These are phyloP conservation scores for Fraxinus anomala DNA, from an alignment of 257 asterid genomes.

Conservation along the genomic window DNA sequence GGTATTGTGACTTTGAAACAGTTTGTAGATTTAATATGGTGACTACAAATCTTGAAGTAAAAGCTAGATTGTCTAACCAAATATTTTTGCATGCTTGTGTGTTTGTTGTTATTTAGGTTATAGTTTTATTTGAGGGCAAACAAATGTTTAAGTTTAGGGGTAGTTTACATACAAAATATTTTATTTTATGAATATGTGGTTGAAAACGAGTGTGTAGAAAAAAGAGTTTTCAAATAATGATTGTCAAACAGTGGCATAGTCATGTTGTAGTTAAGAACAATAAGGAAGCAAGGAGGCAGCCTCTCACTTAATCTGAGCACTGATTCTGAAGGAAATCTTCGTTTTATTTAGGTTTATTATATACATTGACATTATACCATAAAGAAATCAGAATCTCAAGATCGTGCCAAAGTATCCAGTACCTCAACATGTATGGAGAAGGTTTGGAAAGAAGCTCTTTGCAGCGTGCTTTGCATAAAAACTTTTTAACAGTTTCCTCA, in stretches of 20 bases:
- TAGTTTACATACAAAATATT: too few species aligned
- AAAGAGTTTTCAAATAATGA: too few species aligned
- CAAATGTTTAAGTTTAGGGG: too few species aligned
- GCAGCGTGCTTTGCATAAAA: slow-evolving; percentile 75
- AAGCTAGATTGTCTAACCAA: too few species aligned
- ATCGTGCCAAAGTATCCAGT: slow-evolving; percentile 17
- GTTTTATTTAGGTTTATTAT: slow-evolving; percentile 5
- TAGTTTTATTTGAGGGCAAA: too few species aligned
- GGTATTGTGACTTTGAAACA: too few species aligned
- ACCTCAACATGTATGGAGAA: slow-evolving; percentile 81
- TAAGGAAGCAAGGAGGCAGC: background rate
- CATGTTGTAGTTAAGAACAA: background rate
- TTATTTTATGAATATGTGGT: too few species aligned
- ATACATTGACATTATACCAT: background rate
- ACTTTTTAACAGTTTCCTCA: slow-evolving; percentile 50
- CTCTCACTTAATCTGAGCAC: background rate
- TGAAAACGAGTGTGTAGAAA: too few species aligned
- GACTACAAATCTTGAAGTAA: too few species aligned
- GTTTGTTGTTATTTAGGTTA: too few species aligned
- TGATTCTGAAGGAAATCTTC: background rate
- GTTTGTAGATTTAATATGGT: too few species aligned
- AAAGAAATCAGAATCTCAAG: slow-evolving; percentile 11
- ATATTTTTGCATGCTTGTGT: too few species aligned
- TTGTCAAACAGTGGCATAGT: background rate
- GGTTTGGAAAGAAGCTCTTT: slow-evolving; percentile 63